These are phyloP conservation scores for Meyerozyma guilliermondii DNA, from an alignment of 1,139 yeast species.

Conservation along the genomic window DNA sequence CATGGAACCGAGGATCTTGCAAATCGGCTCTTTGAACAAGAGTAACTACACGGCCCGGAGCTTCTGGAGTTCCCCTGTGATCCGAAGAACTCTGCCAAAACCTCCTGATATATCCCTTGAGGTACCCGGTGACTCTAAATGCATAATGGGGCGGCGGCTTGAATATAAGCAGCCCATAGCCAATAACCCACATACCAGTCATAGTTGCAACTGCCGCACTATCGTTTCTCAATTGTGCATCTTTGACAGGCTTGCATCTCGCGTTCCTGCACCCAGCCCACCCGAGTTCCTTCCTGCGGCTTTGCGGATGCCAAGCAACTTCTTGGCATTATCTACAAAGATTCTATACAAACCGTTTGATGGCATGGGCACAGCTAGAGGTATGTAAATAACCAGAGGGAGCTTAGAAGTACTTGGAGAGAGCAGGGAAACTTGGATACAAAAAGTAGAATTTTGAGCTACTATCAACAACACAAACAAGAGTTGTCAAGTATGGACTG, in stretches of 20 bases:
- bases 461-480: no score
- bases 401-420: no score
- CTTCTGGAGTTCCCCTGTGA: conserved; percentile 82
- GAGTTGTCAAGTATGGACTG: no score
- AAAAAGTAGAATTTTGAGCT: neutral
- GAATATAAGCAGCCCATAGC: conserved; percentile 86
- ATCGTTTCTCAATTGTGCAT: neutral
- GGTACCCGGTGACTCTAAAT: conserved; percentile 64
- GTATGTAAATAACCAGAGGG: conserved; percentile 18
- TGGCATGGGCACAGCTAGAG: conserved; percentile 40
- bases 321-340: conserved; percentile 1
- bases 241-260: neutral
- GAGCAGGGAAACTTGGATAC: neutral
- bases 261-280: neutral
- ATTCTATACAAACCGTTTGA: conserved; percentile 5
- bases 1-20: conserved; percentile 31
- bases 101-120: conserved; percentile 71
- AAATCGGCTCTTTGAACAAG: conserved; percentile 58
- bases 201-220: neutral
- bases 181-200: conserved; percentile 69
- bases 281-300: neutral
- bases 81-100: conserved; percentile 93
- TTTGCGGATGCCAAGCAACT: neutral
- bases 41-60: conserved; percentile 87
- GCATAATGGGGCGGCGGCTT: conserved; percentile 80